Conservation (phyloP, 2,329 filamentous ascomycete species). For the Trichoderma cornu-damae region DNA sequence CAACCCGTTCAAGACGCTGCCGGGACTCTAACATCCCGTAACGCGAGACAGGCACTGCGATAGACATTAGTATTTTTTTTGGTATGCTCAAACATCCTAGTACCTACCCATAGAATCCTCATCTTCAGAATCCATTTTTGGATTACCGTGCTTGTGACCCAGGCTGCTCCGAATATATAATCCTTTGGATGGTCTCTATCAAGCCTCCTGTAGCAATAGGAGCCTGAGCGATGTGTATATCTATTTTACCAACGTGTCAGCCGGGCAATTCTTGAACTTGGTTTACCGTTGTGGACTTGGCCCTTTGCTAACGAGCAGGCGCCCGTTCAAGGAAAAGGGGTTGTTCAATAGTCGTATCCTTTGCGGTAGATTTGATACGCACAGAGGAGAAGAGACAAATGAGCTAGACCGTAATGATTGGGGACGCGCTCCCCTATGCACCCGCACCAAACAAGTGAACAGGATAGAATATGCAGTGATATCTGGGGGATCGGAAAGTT, state of each 20-base stretch:
- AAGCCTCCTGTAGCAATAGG: not conserved
- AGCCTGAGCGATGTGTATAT: not conserved
- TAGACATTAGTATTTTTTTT: not conserved
- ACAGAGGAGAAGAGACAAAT: too few species aligned
- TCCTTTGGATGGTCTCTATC: not conserved
- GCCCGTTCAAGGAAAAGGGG: not conserved
- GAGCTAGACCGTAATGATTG: too few species aligned
- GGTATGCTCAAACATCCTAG: not conserved
- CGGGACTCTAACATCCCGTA: constrained; percentile 22
- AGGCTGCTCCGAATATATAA: not conserved
- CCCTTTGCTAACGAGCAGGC: not conserved
- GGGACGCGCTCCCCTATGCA: too few species aligned
- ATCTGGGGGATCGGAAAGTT: too few species aligned
- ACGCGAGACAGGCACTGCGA: not conserved
- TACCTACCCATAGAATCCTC: not conserved
- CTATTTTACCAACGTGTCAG: not conserved
- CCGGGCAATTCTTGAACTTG: not conserved
- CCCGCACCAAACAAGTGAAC: too few species aligned
- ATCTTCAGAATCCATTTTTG: not conserved
- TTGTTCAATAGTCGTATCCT: too few species aligned
- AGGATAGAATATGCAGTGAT: too few species aligned
- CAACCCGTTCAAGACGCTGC: constrained; percentile 12
- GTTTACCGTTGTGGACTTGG: not conserved
- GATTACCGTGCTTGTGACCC: not conserved
- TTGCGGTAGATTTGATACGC: too few species aligned